Evolutionary conservation across 2,329 filamentous ascomycete genomes (phyloP), one percentile per base, ranked within the genome.

Genomic region (Fonsecaea erecta): DNA sequence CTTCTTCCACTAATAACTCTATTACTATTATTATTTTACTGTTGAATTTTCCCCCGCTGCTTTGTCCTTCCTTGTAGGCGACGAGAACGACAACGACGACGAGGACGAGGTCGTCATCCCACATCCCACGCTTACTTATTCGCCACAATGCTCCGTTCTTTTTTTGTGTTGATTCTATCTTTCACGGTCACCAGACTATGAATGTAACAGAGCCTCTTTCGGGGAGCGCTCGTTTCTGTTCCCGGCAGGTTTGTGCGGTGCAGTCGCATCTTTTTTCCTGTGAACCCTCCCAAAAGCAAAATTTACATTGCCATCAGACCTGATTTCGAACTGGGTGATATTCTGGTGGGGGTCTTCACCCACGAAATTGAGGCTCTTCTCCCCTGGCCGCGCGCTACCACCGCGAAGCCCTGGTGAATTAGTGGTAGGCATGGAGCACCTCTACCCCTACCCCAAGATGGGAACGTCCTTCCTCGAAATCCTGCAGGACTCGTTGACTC

Each of bases 401-500:
- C n/a, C n/a, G n/a, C n/a, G n/a, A n/a, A n/a, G n/a, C n/a, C n/a
- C n/a, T n/a, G 28, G 28, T 30, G 28, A 30, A 30, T 30, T 8
- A 24, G 30, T 37, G 1, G 34, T 60, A 3, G 53, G 26, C 18
- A 72, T 71, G 71, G 70, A 72, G 21, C 64, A 68, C 46, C 65
- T 71, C 28, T 72, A 67, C 46, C 71, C 71, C 1, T 71, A 71
- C 46, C 71, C 71, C 46, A 71, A 69, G 52, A 71, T 70, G 67
- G 71, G 71, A 2, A 57, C 65, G 21, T 71, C 71, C 3, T 72
- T 69, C 48, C 66, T 71, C n/a, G 70, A 72, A 53, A 63, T 71
- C 37, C 64, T 72, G 9, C 67, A 71, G 28, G 68, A 71, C 59
- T 75, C 78, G 8, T 68, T 80, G 18, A 78, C 78, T 21, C 74